Evolutionary conservation across 2,329 filamentous ascomycete species (phyloP).

Genomic region (Penicillium sumatraense): DNA sequence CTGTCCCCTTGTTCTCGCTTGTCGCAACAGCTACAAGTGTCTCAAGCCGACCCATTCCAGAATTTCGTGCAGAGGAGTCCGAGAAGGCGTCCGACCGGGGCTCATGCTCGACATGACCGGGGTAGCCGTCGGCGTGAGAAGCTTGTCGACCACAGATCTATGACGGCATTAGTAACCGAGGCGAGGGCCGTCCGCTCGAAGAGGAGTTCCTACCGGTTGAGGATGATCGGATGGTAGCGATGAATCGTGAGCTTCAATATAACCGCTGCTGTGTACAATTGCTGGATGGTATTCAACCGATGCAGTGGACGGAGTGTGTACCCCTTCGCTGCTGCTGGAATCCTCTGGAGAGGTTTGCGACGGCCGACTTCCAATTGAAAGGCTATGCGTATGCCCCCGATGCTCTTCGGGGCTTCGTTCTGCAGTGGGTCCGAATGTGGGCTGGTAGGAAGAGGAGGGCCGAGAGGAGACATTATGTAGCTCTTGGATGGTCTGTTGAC

Average conservation of each 20-base stretch:
- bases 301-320: slow-evolving; percentile 52
- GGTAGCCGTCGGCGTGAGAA: slow-evolving; percentile 36
- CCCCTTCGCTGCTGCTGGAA: slow-evolving; percentile 54
- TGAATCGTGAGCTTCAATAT: slow-evolving; percentile 49
- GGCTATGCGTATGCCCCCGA: slow-evolving; percentile 34
- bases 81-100: slow-evolving; percentile 34
- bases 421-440: slow-evolving; percentile 29
- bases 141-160: slow-evolving; percentile 40
- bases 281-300: slow-evolving; percentile 54
- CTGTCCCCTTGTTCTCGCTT: slow-evolving; percentile 47
- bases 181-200: slow-evolving; percentile 28
- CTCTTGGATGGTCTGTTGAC: slow-evolving; percentile 50
- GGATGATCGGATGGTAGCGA: slow-evolving; percentile 40
- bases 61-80: slow-evolving; percentile 33
- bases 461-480: slow-evolving; percentile 44
- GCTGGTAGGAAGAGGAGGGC: slow-evolving; percentile 41
- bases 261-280: slow-evolving; percentile 54
- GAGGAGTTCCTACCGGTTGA: slow-evolving; percentile 45
- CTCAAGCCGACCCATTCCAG: slow-evolving; percentile 54
- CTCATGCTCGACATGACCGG: slow-evolving; percentile 32
- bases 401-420: slow-evolving; percentile 31
- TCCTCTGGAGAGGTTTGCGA: slow-evolving; percentile 52
- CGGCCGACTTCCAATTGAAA: slow-evolving; percentile 34
- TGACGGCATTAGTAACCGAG: slow-evolving; percentile 36
- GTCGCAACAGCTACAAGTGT: slow-evolving; percentile 56